These are phyloP conservation scores for Daldinia sp. DNA, from an alignment of 2,329 filamentous ascomycete species.

Conservation along the genomic window DNA sequence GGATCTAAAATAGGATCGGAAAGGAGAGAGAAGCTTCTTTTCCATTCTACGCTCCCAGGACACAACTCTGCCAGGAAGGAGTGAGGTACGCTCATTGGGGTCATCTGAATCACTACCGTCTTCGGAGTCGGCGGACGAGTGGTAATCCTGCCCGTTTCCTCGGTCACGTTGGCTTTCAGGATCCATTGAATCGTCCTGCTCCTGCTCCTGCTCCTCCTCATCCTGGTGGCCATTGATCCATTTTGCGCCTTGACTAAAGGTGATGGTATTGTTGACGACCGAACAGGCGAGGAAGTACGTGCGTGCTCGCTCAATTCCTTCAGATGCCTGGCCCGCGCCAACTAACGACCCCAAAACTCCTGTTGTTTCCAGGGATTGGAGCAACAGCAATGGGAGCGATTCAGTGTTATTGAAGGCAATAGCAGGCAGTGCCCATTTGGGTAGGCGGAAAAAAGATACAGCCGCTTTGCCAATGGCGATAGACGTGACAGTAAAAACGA, in stretches of 20 bases:
- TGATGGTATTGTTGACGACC: conserved; percentile 62
- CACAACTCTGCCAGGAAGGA: conserved; percentile 43
- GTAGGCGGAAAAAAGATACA: conserved; percentile 38
- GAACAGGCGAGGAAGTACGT: conserved; percentile 67
- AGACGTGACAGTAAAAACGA: conserved; percentile 40
- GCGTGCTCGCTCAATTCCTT: conserved; percentile 60
- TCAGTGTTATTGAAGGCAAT: conserved; percentile 47
- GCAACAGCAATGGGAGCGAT: conserved; percentile 44
- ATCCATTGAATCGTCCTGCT: conserved; percentile 37
- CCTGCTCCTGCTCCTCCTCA: conserved; percentile 23
- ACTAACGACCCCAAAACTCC: conserved; percentile 57
- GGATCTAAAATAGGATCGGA: conserved; percentile 16
- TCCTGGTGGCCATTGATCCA: conserved; percentile 35
- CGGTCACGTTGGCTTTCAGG: conserved; percentile 13
- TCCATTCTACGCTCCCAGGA: conserved; percentile 22
- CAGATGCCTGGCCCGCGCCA: conserved; percentile 50
- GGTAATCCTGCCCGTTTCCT: conserved; percentile 2
- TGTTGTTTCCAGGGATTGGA: conserved; percentile 57
- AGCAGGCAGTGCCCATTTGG: conserved; percentile 42
- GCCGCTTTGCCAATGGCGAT: conserved; percentile 36
- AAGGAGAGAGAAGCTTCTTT: conserved; percentile 38
- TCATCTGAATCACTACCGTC: conserved; percentile 10
- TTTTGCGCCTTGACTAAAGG: conserved; percentile 61
- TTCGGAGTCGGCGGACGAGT: conserved; percentile 1
- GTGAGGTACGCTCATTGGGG: conserved; percentile 33